A percentile compares a stretch with the other conserved stretches of the same genome.
Conservation (phyloP, 106 monocot genomes). For the Alisma plantagoaquatica region DNA sequence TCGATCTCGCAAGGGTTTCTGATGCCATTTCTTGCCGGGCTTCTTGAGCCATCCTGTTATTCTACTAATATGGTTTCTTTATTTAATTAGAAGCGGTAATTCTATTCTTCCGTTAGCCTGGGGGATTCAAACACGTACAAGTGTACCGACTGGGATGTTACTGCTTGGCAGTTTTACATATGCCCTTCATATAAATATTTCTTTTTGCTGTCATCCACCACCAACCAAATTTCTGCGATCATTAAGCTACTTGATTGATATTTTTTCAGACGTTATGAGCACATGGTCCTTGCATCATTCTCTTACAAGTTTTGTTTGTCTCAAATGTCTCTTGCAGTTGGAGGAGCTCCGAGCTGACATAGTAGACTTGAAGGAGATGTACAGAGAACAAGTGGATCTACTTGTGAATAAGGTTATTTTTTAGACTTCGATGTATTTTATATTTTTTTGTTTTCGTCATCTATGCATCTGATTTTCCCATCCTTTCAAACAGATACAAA, state of each 20-base stretch:
- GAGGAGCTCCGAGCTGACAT: conserved; percentile 97
- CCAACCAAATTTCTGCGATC: no score
- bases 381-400: conserved; percentile 89
- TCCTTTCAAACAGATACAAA: conserved; percentile 4
- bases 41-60: no score
- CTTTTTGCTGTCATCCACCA: no score
- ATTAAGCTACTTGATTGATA: not conserved
- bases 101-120: no score
- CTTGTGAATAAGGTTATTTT: conserved; percentile 84
- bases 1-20: no score
- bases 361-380: conserved; percentile 96
- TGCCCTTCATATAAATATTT: not conserved
- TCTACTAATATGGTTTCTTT: no score
- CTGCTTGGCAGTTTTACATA: not conserved
- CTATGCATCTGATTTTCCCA: not conserved
- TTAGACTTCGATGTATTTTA: not conserved
- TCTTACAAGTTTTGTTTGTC: not conserved
- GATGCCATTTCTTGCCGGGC: no score
- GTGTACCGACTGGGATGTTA: no score
- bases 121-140: no score
- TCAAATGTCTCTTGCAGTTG: no score
- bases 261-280: not conserved
- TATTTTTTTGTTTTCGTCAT: not conserved
- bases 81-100: no score
- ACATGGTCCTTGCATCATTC: not conserved